These are phyloP conservation scores for Hermanozyma aechmeae DNA, from an alignment of 805 yeast species.

Conservation along the genomic window DNA sequence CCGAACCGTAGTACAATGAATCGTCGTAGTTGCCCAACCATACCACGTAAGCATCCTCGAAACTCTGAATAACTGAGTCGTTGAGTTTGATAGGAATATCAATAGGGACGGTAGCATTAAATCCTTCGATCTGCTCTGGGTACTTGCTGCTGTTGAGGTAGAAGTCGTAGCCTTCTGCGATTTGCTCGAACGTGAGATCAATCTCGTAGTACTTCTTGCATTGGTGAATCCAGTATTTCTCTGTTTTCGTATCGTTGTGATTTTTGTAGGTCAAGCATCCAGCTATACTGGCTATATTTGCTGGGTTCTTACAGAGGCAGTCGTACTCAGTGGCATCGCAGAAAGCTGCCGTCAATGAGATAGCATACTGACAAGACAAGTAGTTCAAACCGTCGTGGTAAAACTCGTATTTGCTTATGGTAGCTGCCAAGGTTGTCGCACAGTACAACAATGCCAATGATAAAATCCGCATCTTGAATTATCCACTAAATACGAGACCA, in stretches of 20 bases:
- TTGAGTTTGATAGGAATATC: slow-evolving; percentile 6
- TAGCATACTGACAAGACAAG: neutral
- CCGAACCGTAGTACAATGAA: slow-evolving; percentile 2
- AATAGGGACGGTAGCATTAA: slow-evolving; percentile 1
- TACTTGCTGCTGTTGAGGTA: neutral
- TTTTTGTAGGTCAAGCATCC: too few species aligned
- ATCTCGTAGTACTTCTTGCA: neutral
- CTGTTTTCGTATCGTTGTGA: neutral
- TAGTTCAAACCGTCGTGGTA: neutral
- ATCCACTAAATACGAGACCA: too few species aligned
- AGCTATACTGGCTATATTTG: too few species aligned
- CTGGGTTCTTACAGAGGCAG: neutral
- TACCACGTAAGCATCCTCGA: slow-evolving; percentile 2
- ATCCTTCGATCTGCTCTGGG: neutral
- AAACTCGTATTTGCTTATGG: too few species aligned
- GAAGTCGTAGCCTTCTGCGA: neutral
- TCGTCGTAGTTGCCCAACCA: slow-evolving; percentile 5
- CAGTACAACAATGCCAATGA: too few species aligned
- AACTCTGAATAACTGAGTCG: slow-evolving; percentile 1
- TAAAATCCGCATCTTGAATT: neutral
- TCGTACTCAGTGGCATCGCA: neutral
- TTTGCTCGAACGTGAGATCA: neutral
- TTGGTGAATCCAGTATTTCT: neutral
- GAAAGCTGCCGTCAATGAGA: neutral
- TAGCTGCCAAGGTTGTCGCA: too few species aligned